A percentile compares a stretch with the other conserved stretches of the same genome.
Evolutionary conservation across 352 stramenopile species (phyloP).

Genomic region (Phytophthora tentaculata): DNA sequence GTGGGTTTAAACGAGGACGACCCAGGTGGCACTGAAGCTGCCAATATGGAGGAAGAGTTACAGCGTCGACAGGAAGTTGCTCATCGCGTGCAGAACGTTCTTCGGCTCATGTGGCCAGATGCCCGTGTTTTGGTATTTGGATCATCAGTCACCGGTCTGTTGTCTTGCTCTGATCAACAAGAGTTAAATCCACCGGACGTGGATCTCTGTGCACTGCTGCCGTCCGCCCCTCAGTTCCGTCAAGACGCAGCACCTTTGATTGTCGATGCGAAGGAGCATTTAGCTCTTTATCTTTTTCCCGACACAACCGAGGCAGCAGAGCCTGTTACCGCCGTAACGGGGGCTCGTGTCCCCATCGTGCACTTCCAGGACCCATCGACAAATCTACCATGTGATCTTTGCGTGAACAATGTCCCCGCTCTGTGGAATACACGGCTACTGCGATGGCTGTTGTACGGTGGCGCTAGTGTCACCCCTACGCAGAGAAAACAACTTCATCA

Average conservation of each 20-base stretch:
- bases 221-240: constrained; percentile 52
- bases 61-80: constrained; percentile 43
- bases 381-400: constrained; percentile 67
- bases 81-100: constrained; percentile 42
- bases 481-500: constrained; percentile 20
- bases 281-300: constrained; percentile 57
- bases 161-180: constrained; percentile 12
- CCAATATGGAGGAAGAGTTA: constrained; percentile 20
- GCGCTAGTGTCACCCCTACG: not conserved
- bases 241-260: constrained; percentile 59
- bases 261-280: constrained; percentile 73
- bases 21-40: not conserved
- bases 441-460: constrained; percentile 35
- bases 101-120: constrained; percentile 74
- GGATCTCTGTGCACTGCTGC: constrained; percentile 76
- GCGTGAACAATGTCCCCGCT: constrained; percentile 82
- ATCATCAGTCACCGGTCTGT: constrained; percentile 62
- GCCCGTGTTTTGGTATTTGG: constrained; percentile 70
- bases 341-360: constrained; percentile 76
- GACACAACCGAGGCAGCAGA: constrained; percentile 18
- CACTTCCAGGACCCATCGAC: constrained; percentile 54
- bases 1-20: not conserved
- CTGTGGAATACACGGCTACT: constrained; percentile 84
- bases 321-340: constrained; percentile 30
- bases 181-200: constrained; percentile 42